These are phyloP conservation scores for Lecanoromycetidae sp. DNA, from an alignment of 2,329 filamentous ascomycete species.

Conservation along the genomic window DNA sequence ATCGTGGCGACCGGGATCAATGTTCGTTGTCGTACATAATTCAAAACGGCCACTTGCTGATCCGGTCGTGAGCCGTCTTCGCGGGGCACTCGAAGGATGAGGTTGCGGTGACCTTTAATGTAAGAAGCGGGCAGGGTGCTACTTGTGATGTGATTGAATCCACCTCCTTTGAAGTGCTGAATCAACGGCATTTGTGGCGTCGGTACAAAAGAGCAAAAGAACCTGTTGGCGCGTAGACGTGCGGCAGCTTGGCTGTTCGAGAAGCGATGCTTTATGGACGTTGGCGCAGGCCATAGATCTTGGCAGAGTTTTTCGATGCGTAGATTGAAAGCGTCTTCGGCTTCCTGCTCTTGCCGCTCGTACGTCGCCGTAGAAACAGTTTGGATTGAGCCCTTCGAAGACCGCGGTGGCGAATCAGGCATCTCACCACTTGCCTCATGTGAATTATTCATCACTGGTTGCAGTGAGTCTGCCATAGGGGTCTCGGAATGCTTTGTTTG, in stretches of 20 bases:
- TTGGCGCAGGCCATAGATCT: conserved; percentile 9
- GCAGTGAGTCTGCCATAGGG: neutral
- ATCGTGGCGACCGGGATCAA: conserved; percentile 9
- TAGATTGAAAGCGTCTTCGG: conserved; percentile 2
- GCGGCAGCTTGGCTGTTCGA: neutral
- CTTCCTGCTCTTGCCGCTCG: neutral
- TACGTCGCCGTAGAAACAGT: neutral
- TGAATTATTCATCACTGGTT: neutral
- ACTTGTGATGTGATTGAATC: conserved; percentile 20
- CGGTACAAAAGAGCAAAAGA: conserved; percentile 3
- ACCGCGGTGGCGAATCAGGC: neutral
- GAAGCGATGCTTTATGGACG: neutral
- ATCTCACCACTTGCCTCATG: neutral
- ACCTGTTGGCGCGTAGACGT: neutral
- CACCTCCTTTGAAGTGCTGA: conserved; percentile 20
- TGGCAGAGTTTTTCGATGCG: conserved; percentile 10
- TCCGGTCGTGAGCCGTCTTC: neutral
- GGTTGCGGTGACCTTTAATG: neutral
- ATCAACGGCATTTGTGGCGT: conserved; percentile 5
- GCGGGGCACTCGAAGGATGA: conserved; percentile 16
- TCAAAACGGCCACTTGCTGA: conserved; percentile 7
- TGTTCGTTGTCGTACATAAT: conserved; percentile 8
- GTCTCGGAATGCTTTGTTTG: neutral
- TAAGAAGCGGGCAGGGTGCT: conserved; percentile 11
- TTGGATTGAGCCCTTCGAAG: neutral